Evolutionary conservation across 1,284 basidiomycete species (phyloP), one percentile per base, ranked within the genome.

Genomic region (Kalmanozyma brasiliensis): DNA sequence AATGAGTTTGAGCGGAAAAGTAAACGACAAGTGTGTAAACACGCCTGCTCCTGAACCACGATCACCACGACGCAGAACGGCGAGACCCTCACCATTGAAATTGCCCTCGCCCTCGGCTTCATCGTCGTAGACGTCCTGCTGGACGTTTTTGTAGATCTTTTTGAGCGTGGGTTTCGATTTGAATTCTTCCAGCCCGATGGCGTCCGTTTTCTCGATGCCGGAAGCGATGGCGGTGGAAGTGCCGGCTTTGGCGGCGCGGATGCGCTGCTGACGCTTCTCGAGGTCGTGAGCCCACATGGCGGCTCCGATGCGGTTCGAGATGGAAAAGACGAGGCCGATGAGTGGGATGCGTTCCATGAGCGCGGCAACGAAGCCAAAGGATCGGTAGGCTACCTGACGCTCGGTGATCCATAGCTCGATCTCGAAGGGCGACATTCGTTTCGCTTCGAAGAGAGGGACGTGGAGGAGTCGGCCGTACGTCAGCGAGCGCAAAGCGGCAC

Each of bases 1-100:
- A 61, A 97, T 85, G 20, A 98, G 87, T 83, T 97, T 97, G 74
- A 98, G 86, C 3, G 94, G 94, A 81, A 97, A 98, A 3, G 89
- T 86, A 40, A 90, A 92, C 16, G 88, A 88, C 14, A 94, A 84
- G 67, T 91, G 87, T 2, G 89, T 87, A 82, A 97, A 91, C 60
- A 64, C 47, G 4, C 55, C 64, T 17, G 37, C 13, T n/a, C n/a
- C 34, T 16, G 26, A 29, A 29, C 36, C 22, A 2, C n/a, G 7
- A 3, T 1, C 6, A n/a, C 22, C 19, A 33, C 23, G 19, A 26
- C 69, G 51, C 1, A 72, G 29, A 14, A 72, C 56, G 11, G 69
- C 69, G 10, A 67, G 43, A 35, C 69, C 69, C 52, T 72, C 64
- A 67, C 59, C 69, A 29, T 44, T 58, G 26, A 67, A 72, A 4